Percentiles rank a stretch among this genome's conserved stretches.
These are phyloP conservation scores for Xylariaceae sp. DNA, from an alignment of 2,329 filamentous ascomycete genomes.

Conservation along the genomic window DNA sequence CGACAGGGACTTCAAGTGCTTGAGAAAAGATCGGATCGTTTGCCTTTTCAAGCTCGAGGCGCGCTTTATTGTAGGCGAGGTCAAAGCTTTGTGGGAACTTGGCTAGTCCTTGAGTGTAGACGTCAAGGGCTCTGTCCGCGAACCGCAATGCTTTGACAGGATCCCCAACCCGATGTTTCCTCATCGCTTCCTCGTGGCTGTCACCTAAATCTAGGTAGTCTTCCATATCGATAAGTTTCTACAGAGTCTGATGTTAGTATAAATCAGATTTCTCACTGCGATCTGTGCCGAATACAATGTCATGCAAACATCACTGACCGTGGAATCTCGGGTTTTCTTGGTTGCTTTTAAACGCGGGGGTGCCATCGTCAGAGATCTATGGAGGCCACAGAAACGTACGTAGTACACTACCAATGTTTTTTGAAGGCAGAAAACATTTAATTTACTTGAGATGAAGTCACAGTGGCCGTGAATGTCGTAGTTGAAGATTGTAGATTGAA, in stretches of 20 bases:
- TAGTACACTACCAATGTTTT: no score
- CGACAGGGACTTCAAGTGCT: slow-evolving; percentile 58
- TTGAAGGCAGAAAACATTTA: neutral
- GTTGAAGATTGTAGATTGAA: no score
- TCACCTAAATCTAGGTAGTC: slow-evolving; percentile 74
- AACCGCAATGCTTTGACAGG: slow-evolving; percentile 63
- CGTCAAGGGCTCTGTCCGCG: slow-evolving; percentile 68
- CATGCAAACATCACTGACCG: slow-evolving; percentile 3
- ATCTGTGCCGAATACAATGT: no score
- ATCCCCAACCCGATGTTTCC: slow-evolving; percentile 77
- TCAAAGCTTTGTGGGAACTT: slow-evolving; percentile 69
- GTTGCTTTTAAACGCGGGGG: slow-evolving; percentile 18
- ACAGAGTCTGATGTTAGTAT: slow-evolving; percentile 9
- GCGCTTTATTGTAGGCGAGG: slow-evolving; percentile 77
- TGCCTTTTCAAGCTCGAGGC: slow-evolving; percentile 72
- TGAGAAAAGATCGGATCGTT: slow-evolving; percentile 68
- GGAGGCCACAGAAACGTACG: no score
- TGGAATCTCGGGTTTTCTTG: slow-evolving; percentile 9
- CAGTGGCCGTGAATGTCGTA: no score
- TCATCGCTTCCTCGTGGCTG: slow-evolving; percentile 71
- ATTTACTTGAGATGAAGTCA: neutral
- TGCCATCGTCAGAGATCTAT: no score
- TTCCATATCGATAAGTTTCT: slow-evolving; percentile 66
- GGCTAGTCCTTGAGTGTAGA: slow-evolving; percentile 67
- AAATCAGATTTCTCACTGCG: neutral